Base-by-base conservation (phyloP, 805 yeast genomes). In the Candida dajiaensis region DNA sequence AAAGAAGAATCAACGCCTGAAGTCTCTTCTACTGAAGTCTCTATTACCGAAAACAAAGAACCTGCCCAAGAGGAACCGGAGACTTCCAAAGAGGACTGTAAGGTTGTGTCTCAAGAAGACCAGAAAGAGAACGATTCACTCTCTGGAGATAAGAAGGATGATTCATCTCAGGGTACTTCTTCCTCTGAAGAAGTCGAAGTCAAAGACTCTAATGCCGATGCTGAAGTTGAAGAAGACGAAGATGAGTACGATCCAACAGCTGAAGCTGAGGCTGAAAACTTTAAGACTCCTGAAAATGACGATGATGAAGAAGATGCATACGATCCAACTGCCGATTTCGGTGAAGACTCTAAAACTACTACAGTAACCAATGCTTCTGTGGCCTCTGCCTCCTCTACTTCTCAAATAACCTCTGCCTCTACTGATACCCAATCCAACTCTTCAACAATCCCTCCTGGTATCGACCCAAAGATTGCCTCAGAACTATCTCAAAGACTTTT, bases 401-500 rank as follows among this genome's bases (percentile, higher is more conserved):
- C 49, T 36, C 31, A 28, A 13, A 28, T 28, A 8, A 4, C 31
- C 3, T 6, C 43, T 35, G 19, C 23, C 13, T 16, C 50, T 22
- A 15, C 48, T 31, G 12, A 48, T 36, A 44, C 49, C 33, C 41
- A 41, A 16, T 7, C 38, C 36, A 28, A 47, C 23, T 42, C 51
- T 21, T 11, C 41, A 41, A 7, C 41, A 41, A 19, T 38, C 2
- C 22, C 19, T 12, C 21, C 50, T 36, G 41, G 35, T 18, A 38
- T 43, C 25, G 46, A 49, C 38, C 45, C 52, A n/a, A 37, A 33
- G 8, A 13, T 50, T 38, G 33, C 51, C 23, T 40, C 44, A 8
- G 20, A 46, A 10, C 42, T 55, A 11, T 50, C 59, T 10, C 38
- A 47, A 20, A 53, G 50, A 37, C 52, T 60, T 9, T 53, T 69